A percentile compares a stretch with the other conserved stretches of the same genome.
phyloP scores from a whole-genome alignment of 2,329 filamentous ascomycete species.

The Curvularia lunata region DNA sequence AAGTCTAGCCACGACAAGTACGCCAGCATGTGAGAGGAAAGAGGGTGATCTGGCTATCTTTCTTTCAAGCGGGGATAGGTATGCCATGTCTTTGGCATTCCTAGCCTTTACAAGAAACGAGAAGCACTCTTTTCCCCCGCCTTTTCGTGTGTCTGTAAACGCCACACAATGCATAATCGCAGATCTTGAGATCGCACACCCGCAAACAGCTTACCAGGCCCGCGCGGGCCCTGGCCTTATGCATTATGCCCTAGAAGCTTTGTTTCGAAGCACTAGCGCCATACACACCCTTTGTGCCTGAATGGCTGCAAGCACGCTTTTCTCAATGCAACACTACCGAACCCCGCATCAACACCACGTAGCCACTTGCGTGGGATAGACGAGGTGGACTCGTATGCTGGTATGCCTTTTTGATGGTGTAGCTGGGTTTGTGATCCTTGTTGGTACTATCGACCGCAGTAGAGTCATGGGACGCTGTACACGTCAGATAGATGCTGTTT shows the following conservation, averaged over 20 bases:
- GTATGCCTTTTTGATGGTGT: neutral
- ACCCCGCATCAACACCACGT: neutral
- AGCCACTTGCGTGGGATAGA: neutral
- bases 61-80: neutral
- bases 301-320: neutral
- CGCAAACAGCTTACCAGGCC: neutral
- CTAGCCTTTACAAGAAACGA: neutral
- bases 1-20: constrained; percentile 74
- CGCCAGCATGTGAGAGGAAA: constrained; percentile 29
- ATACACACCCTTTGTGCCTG: neutral
- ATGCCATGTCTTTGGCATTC: neutral
- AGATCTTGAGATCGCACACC: neutral
- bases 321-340: neutral
- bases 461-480: neutral
- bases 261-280: neutral
- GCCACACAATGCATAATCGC: neutral
- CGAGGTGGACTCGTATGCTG: neutral
- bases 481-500: neutral
- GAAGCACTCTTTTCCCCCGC: neutral
- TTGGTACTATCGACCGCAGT: no score
- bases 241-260: neutral
- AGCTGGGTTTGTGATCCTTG: neutral
- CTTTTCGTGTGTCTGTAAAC: neutral
- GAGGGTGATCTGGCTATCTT: neutral
- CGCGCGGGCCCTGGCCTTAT: neutral